These are phyloP conservation scores for carrot (Daucus carota) DNA, from an alignment of 129 eudicot genomes.

Conservation along the genomic window DNA sequence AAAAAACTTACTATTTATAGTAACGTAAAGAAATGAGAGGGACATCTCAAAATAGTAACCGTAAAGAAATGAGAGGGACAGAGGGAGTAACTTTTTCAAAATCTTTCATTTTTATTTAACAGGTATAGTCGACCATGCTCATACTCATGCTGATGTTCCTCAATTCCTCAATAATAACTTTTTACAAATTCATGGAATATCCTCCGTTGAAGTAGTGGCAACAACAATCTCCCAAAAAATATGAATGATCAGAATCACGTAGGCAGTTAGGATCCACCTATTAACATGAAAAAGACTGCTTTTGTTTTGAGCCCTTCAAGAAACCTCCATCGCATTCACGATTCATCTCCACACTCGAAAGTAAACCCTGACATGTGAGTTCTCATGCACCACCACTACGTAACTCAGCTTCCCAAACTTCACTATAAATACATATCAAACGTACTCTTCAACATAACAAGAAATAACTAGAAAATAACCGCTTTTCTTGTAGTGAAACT, in stretches of 20 bases:
- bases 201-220: background rate
- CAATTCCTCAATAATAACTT: too few species aligned
- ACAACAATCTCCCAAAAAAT: background rate
- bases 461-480: too few species aligned
- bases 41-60: too few species aligned
- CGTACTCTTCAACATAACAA: background rate
- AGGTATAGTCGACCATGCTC: too few species aligned
- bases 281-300: background rate
- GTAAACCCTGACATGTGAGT: background rate
- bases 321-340: background rate
- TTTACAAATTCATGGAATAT: too few species aligned
- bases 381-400: background rate
- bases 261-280: conserved; percentile 1
- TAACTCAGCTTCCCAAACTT: background rate
- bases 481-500: too few species aligned
- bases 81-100: too few species aligned
- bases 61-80: too few species aligned
- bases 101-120: too few species aligned
- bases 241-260: background rate
- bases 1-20: too few species aligned
- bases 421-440: background rate
- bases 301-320: conserved; percentile 4
- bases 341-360: background rate
- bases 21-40: too few species aligned
- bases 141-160: too few species aligned